These are phyloP conservation scores for Trichoderma gracile DNA, from an alignment of 2,329 filamentous ascomycete species.

Conservation along the genomic window DNA sequence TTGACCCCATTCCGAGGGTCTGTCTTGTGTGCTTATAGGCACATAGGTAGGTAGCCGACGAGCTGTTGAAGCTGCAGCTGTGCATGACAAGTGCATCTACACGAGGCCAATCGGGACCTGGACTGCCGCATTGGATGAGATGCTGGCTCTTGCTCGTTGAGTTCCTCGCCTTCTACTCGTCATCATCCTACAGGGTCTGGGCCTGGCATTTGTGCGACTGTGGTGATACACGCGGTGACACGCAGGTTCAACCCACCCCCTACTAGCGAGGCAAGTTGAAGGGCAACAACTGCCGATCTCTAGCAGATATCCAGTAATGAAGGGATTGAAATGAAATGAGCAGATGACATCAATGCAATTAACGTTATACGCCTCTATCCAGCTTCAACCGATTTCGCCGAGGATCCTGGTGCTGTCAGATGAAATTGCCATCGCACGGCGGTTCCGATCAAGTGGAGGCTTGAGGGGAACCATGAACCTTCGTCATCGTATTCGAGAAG, in stretches of 20 bases:
- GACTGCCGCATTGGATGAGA: too few relatives aligned
- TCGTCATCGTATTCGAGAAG: too few relatives aligned
- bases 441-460: background rate
- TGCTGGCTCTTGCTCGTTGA: background rate
- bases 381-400: background rate
- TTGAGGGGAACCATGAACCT: background rate
- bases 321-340: background rate
- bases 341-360: slow-evolving; percentile 1
- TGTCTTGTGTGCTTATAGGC: background rate
- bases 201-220: slow-evolving; percentile 9
- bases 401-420: background rate
- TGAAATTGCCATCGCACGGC: background rate
- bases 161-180: background rate
- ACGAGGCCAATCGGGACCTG: too few relatives aligned
- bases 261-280: background rate
- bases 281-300: background rate
- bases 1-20: slow-evolving; percentile 21
- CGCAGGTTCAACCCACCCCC: background rate
- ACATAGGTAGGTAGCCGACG: background rate
- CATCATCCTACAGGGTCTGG: background rate
- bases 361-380: background rate
- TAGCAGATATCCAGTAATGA: background rate
- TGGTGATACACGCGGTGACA: slow-evolving; percentile 1
- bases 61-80: background rate
- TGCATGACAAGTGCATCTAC: background rate